Evolutionary conservation across 2,329 filamentous ascomycete species (phyloP).

Genomic region (Fusarium foetens): DNA sequence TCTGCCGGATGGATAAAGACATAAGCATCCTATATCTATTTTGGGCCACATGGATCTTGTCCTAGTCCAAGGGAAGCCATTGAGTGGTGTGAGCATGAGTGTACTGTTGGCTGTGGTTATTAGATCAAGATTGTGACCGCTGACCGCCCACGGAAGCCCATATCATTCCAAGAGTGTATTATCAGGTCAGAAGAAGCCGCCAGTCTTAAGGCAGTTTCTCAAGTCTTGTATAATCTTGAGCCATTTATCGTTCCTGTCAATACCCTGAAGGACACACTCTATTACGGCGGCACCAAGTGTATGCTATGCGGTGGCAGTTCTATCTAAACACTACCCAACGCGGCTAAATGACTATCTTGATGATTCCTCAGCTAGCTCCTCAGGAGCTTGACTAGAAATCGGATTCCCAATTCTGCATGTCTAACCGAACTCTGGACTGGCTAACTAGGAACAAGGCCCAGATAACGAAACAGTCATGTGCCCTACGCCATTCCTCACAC

Average conservation of each 20-base stretch:
- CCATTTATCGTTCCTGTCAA: no score
- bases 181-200: no score
- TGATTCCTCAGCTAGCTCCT: neutral
- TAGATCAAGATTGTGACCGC: neutral
- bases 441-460: neutral
- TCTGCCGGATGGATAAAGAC: no score
- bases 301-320: neutral
- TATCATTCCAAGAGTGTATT: neutral
- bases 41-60: neutral
- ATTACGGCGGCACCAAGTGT: neutral
- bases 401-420: neutral
- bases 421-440: neutral
- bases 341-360: neutral
- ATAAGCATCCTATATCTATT: no score
- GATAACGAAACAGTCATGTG: constrained; percentile 9
- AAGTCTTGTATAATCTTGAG: neutral
- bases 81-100: no score
- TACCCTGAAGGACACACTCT: neutral
- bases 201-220: neutral
- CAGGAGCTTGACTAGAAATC: neutral
- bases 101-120: neutral
- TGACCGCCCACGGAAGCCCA: neutral
- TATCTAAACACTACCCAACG: neutral
- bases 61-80: neutral
- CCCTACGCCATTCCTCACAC: neutral